phyloP scores from a whole-genome alignment of 148 eudicot genomes.

The Chenopodium suecicum region DNA sequence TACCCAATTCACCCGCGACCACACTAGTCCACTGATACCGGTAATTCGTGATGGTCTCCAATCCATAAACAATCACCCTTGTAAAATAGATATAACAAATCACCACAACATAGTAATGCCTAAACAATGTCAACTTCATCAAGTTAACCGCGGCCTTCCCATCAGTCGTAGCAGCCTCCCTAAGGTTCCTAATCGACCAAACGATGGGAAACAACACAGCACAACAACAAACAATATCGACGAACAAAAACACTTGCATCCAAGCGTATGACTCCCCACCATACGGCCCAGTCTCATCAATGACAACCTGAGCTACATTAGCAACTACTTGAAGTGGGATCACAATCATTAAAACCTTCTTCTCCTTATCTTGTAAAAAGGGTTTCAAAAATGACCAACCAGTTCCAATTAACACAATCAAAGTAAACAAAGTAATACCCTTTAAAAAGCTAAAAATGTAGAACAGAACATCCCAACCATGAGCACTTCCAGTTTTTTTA shows the following conservation, averaged over 20 bases:
- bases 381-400: constrained; percentile 88
- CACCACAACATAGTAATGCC: constrained; percentile 65
- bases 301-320: constrained; percentile 62
- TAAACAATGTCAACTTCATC: constrained; percentile 65
- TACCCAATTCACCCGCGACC: constrained; percentile 60
- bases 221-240: constrained; percentile 69
- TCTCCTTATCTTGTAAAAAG: constrained; percentile 62
- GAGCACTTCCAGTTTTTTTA: constrained; percentile 63
- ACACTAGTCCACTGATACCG: constrained; percentile 60
- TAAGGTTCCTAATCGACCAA: constrained; percentile 65
- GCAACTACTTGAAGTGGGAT: constrained; percentile 71
- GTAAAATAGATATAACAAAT: constrained; percentile 73
- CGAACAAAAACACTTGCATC: constrained; percentile 62
- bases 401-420: constrained; percentile 77
- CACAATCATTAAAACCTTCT: constrained; percentile 73
- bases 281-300: constrained; percentile 63
- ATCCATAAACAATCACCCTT: constrained; percentile 57
- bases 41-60: constrained; percentile 62
- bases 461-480: constrained; percentile 84
- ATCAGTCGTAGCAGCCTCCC: constrained; percentile 56
- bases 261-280: constrained; percentile 45
- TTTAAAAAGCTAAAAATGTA: constrained; percentile 62
- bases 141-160: constrained; percentile 75
- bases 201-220: constrained; percentile 69
- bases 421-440: constrained; percentile 54